phyloP scores from a whole-genome alignment of 805 yeast genomes.

The Candida insectorum region DNA sequence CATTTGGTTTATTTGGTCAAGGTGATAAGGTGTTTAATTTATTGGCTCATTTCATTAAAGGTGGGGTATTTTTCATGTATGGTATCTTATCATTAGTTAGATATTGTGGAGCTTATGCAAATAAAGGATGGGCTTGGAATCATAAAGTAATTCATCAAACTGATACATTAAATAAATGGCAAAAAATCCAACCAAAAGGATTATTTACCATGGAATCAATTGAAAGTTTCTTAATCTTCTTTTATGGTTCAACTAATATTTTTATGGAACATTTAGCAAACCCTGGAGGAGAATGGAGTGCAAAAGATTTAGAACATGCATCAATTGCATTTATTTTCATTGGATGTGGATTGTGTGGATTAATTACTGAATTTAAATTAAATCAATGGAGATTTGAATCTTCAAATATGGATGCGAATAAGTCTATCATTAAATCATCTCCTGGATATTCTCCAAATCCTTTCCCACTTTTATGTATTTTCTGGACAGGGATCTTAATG shows the following conservation, averaged over 20 bases:
- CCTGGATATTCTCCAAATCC: conserved; percentile 92
- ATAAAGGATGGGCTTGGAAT: conserved; percentile 93
- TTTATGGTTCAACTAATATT: conserved; percentile 86
- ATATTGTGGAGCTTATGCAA: conserved; percentile 76
- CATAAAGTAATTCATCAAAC: conserved; percentile 26
- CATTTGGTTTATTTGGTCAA: conserved; percentile 67
- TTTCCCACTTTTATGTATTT: conserved; percentile 87
- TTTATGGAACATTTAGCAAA: conserved; percentile 78
- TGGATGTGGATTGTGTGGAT: conserved; percentile 91
- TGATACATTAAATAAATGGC: conserved; percentile 26
- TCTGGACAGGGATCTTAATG: conserved; percentile 96
- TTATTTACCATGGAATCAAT: conserved; percentile 79
- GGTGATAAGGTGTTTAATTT: conserved; percentile 69
- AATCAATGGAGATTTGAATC: conserved; percentile 53
- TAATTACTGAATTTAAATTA: conserved; percentile 69
- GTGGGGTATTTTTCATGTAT: conserved; percentile 76
- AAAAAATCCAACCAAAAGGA: conserved; percentile 38
- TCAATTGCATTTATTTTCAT: conserved; percentile 48
- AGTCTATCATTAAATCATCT: conserved; percentile 31
- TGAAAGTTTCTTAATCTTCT: conserved; percentile 75
- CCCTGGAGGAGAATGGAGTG: conserved; percentile 79
- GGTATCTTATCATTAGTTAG: conserved; percentile 84
- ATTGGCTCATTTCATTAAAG: conserved; percentile 94
- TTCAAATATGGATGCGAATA: conserved; percentile 19
- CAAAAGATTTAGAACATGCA: conserved; percentile 45